Conservation (phyloP, 495 filamentous ascomycete species). For the Jackrogersella multiformis region DNA sequence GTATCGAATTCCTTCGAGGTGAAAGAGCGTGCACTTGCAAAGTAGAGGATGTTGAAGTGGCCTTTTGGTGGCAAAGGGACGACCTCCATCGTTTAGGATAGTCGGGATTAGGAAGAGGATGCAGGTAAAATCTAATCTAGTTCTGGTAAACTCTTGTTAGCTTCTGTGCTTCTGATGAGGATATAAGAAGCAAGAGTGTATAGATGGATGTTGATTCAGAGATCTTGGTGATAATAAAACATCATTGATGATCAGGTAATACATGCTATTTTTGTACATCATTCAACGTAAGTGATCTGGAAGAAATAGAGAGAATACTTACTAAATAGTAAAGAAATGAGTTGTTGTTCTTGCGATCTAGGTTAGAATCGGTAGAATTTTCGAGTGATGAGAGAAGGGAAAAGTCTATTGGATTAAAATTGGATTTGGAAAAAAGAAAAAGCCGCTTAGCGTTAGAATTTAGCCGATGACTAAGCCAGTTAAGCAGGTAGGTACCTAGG, state of each 20-base stretch:
- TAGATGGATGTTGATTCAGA: constrained; percentile 57
- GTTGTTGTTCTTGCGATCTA: neutral
- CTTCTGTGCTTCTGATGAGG: constrained; percentile 24
- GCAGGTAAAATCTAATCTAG: neutral
- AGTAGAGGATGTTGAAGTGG: constrained; percentile 86
- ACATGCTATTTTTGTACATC: constrained; percentile 69
- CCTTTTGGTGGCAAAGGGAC: constrained; percentile 57
- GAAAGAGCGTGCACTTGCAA: constrained; percentile 79
- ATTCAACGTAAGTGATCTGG: constrained; percentile 43
- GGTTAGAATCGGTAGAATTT: constrained; percentile 3
- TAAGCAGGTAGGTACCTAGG: too few species aligned
- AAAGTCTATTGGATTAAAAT: neutral
- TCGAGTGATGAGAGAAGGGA: neutral
- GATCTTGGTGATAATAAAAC: constrained; percentile 68
- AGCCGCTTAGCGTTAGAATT: constrained; percentile 9
- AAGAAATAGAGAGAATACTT: constrained; percentile 21
- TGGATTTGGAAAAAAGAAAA: constrained; percentile 13
- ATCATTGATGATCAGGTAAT: constrained; percentile 69
- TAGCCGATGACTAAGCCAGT: constrained; percentile 27
- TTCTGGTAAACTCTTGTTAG: constrained; percentile 29
- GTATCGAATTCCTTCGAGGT: constrained; percentile 75
- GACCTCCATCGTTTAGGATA: constrained; percentile 38
- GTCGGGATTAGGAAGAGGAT: neutral
- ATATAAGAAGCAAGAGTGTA: constrained; percentile 24
- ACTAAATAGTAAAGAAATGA: constrained; percentile 10